These are phyloP conservation scores for Metschnikowia similis DNA, from an alignment of 805 yeast genomes.

Conservation along the genomic window DNA sequence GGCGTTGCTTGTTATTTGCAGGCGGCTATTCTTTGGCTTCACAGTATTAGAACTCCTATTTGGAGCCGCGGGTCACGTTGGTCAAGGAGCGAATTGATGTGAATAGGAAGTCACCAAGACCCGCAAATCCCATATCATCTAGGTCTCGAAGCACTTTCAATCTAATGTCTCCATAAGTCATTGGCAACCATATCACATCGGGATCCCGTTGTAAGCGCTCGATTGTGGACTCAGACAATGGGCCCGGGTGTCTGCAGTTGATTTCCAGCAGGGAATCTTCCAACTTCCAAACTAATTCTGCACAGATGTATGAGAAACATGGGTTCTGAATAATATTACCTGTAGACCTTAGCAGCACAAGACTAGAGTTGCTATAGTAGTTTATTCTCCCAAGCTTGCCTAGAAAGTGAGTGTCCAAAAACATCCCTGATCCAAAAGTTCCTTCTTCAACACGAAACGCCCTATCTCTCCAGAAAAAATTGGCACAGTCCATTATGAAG, in stretches of 20 bases:
- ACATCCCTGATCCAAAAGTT: slow-evolving; percentile 37
- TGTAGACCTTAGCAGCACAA: slow-evolving; percentile 24
- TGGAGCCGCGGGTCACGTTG: neutral
- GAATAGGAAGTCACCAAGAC: slow-evolving; percentile 48
- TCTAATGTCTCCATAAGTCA: slow-evolving; percentile 43
- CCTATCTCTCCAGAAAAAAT: slow-evolving; percentile 53
- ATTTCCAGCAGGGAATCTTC: slow-evolving; percentile 39
- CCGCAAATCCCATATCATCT: slow-evolving; percentile 42
- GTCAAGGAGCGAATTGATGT: slow-evolving; percentile 49
- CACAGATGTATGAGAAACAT: slow-evolving; percentile 42
- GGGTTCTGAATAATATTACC: slow-evolving; percentile 51
- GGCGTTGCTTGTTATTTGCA: neutral
- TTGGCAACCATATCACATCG: slow-evolving; percentile 35
- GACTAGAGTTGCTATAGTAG: slow-evolving; percentile 28
- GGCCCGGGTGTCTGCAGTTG: slow-evolving; percentile 47
- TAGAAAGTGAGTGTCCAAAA: slow-evolving; percentile 30
- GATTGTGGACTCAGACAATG: slow-evolving; percentile 45
- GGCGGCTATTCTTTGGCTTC: neutral
- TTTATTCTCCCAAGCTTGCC: slow-evolving; percentile 26
- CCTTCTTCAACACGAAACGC: slow-evolving; percentile 39
- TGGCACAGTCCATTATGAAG: slow-evolving; percentile 52
- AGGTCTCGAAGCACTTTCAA: slow-evolving; percentile 41
- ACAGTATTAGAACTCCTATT: neutral
- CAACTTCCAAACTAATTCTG: slow-evolving; percentile 40
- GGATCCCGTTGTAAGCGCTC: slow-evolving; percentile 23